Evolutionary conservation across 495 filamentous ascomycete species (phyloP).

Genomic region (Hypoxylon rickii): DNA sequence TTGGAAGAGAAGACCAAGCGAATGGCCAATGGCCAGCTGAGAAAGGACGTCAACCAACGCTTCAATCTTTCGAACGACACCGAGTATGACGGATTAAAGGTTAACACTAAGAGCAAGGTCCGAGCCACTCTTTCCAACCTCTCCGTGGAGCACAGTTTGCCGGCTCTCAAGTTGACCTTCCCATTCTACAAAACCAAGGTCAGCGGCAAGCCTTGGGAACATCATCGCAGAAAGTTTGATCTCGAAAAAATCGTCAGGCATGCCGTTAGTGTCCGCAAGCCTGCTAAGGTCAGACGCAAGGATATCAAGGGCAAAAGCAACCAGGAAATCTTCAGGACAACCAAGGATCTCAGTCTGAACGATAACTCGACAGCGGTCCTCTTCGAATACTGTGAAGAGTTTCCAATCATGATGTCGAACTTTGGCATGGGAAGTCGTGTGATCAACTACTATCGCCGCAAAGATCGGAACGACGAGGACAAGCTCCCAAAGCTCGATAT

Average conservation of each 20-base stretch:
- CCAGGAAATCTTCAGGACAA: conserved; percentile 72
- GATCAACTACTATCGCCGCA: conserved; percentile 94
- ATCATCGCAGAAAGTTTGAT: conserved; percentile 75
- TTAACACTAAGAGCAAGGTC: conserved; percentile 94
- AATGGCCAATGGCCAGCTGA: conserved; percentile 58
- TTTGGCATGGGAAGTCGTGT: conserved; percentile 96
- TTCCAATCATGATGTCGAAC: conserved; percentile 87
- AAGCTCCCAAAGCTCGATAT: conserved; percentile 58
- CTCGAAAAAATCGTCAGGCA: conserved; percentile 61
- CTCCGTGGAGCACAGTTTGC: conserved; percentile 86
- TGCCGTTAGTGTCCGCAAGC: conserved; percentile 61
- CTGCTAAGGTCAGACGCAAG: conserved; percentile 77
- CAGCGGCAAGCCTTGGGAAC: conserved; percentile 80
- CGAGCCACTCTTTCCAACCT: conserved; percentile 85
- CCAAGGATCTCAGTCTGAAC: conserved; percentile 77
- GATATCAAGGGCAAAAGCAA: conserved; percentile 73
- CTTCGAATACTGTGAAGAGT: conserved; percentile 95
- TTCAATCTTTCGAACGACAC: conserved; percentile 98
- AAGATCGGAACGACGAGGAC: conserved; percentile 73
- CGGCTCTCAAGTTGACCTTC: conserved; percentile 86
- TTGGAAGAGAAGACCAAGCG: conserved; percentile 55
- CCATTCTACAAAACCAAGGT: conserved; percentile 91
- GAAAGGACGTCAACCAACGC: conserved; percentile 67
- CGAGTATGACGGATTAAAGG: conserved; percentile 92
- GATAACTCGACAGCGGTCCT: conserved; percentile 87